Base-by-base conservation (phyloP, 2,329 filamentous ascomycete genomes). In the Blastomyces percursus region DNA sequence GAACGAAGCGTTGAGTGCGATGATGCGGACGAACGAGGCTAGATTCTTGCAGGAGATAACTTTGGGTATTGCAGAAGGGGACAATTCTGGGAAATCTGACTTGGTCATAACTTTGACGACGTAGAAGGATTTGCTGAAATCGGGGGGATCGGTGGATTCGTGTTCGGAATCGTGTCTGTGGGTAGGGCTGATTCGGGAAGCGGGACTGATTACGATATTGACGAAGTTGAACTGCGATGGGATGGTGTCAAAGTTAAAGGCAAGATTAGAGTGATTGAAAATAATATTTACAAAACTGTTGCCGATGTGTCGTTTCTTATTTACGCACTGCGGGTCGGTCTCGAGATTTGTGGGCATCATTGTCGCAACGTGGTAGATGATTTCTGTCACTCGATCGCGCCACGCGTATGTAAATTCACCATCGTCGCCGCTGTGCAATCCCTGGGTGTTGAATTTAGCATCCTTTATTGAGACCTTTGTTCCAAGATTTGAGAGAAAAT, bases 211-310 rank as follows among this genome's bases (percentile, higher is more conserved):
- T 69, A 97, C 88, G 69, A 99, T 97, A 73, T 96, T 91, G 72
- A 99, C 91, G 71, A 90, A 96, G 72, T 96, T 97, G 80, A 99
- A 96, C 63, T 93, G 89, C 0, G 91, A 95, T 0, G 91, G 91
- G 69, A 99, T 96, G 0, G 90, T 96, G 72, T 96, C 85, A 72
- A 96, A 96, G 61, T 84, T 83, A 78, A 96, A 97, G 0, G 89
- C 88, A 57, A 87, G 75, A n/a, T 94, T 93, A 1, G 92, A 96
- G 70, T 96, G 91, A 73, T 99, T 99, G 81, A 95, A 99, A 63
- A 99, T 88, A 68, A 99, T 96, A 72, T 96, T 97, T 72, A 99
- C 94, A 73, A 90, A 96, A 74, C 97, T 94, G 71, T 99, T 99
- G 63, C 94, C 94, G 64, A 97, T 94, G 71, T 97, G 95, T 2